Evolutionary conservation across 495 filamentous ascomycete species (phyloP), one percentile per base, ranked within the genome.

Genomic region (Podospora pseudocomata): DNA sequence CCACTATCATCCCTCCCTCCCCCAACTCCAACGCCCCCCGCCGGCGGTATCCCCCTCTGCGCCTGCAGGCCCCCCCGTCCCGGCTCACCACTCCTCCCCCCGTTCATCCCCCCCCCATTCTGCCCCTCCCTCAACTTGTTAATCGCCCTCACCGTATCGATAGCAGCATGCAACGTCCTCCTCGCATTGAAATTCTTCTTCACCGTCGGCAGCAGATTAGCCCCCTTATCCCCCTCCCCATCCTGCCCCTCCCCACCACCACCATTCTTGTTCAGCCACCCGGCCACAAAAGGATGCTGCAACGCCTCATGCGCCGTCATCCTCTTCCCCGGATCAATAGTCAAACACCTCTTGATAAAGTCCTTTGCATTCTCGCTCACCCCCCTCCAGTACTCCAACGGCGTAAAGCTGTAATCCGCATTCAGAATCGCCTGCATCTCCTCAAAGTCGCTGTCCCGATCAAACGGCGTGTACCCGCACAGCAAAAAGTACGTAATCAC

Each of bases 111-210:
- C 0, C 66, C 68, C 16, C 56, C 67, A 11, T 59, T 64, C 60
- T 92, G 90, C 16, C 91, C 93, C 71, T 97, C 95, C 63, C 94
- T 84, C 57, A 99, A 79, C 81, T 99, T 97, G 76, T 97, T 97
- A 76, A 99, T 97, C 0, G 95, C 95, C n/a, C 96, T 86, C 59
- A 99, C 93, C 0, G 96, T 97, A 78, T 99, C 95, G 77, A 99
- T 98, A 30, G 95, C 95, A 15, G 94, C 93, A 79, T 98, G 95
- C 64, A 99, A 84, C 9, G 94, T 98, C 67, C 93, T 85, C 32
- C 94, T 85, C 7, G 95, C 95, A 72, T 99, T 99, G 84, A 99
- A 99, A 81, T 99, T 99, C 88, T 97, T 97, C 87, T 96, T 96
- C 70, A 99, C 91, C 2, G 89, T 91, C 1, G 95, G 95, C 68